Evolutionary conservation across 208 protist genomes (phyloP).

Genomic region (Leishmania arabica): DNA sequence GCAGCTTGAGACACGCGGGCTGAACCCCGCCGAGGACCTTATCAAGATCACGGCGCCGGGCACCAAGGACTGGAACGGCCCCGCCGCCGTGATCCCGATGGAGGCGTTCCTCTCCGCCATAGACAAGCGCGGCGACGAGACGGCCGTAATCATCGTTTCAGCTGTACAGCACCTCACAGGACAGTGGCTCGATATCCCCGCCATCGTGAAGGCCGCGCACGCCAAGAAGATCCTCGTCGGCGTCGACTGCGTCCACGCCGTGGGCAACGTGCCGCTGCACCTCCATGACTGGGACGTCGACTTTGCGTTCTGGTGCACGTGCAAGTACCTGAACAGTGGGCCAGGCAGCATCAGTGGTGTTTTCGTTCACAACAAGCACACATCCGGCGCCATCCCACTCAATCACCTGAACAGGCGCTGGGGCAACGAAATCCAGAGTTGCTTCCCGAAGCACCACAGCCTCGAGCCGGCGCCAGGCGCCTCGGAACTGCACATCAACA

Average conservation of each 20-base stretch:
- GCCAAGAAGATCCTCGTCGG: slow-evolving; percentile 86
- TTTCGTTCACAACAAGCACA: slow-evolving; percentile 93
- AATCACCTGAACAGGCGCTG: slow-evolving; percentile 90
- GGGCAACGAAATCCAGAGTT: slow-evolving; percentile 76
- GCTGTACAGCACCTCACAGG: slow-evolving; percentile 96
- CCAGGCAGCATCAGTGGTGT: slow-evolving; percentile 87
- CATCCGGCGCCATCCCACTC: slow-evolving; percentile 34
- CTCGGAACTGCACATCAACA: slow-evolving; percentile 82
- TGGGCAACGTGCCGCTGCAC: slow-evolving; percentile 91
- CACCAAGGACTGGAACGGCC: slow-evolving; percentile 48
- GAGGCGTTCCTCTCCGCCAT: slow-evolving; percentile 88
- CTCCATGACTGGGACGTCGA: slow-evolving; percentile 97
- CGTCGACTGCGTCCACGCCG: slow-evolving; percentile 95
- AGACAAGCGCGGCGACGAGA: slow-evolving; percentile 80
- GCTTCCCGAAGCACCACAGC: slow-evolving; percentile 72
- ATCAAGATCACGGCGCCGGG: slow-evolving; percentile 45
- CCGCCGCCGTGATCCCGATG: slow-evolving; percentile 47
- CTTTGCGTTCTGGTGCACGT: slow-evolving; percentile 97
- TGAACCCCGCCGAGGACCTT: slow-evolving; percentile 63
- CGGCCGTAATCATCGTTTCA: slow-evolving; percentile 86
- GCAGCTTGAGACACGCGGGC: slow-evolving; percentile 85
- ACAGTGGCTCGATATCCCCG: slow-evolving; percentile 91
- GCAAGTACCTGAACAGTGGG: slow-evolving; percentile 96
- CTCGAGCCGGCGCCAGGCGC: slow-evolving; percentile 76
- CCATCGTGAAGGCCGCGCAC: slow-evolving; percentile 90